Evolutionary conservation across 345 rosid species (phyloP), one percentile per base, ranked within the genome.

Genomic region (Luvunga scandens): DNA sequence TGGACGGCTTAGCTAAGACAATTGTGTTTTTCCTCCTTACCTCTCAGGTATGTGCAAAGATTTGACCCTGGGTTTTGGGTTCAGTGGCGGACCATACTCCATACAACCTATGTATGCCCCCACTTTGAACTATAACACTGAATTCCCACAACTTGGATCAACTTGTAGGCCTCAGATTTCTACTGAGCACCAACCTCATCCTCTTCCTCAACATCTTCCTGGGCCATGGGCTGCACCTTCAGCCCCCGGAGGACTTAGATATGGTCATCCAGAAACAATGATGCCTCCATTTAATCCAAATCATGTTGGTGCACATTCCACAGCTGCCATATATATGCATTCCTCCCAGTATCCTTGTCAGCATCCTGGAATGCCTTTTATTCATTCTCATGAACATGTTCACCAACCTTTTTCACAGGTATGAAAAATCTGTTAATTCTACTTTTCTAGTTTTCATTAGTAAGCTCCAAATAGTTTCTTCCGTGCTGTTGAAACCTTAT

Each of bases 41-140:
- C 48, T 33, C 31, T 65, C 82, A 92, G 97, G 89, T 92, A 91
- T 73, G 65, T 84, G 85, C 94, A 89, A 84, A 86, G 97, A 80
- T 92, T 91, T 88, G 97, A 92, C 78, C 93, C 97, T 36, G 94
- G 94, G 59, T 92, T 92, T n/a, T 76, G 92, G 93, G 60, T 92
- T 89, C 84, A 87, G 61, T 77, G 84, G 84, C 25, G 92, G 91
- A 72, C 87, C 90, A 19, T 92, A 87, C 80, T 50, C 92, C 33
- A 78, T 92, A 63, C 94, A 88, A 81, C 94, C 94, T 61, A 84
- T 87, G 89, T 92, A 88, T 33, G 74, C 92, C 42, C 94, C 97
- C 76, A 89, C 97, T 36, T 24, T 90, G 83, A 92, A 91, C 75
- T 92, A 92, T 86, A 92, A 89, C 84, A 91, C 94, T 75, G 97